phyloP scores from a whole-genome alignment of 768 basidiomycete genomes.

The Tricholomella constricta region DNA sequence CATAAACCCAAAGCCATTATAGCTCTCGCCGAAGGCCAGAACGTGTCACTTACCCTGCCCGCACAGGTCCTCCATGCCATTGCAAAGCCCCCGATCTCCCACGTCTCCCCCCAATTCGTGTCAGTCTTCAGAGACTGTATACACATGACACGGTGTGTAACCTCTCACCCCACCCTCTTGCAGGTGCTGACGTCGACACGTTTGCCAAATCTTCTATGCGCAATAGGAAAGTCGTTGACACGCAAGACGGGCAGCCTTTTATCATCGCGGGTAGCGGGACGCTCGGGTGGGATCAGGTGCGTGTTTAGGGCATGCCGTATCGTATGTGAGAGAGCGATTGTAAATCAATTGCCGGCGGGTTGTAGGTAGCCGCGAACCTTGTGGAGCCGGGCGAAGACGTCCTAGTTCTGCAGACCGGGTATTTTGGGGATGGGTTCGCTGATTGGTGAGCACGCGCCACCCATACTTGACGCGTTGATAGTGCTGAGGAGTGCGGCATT shows the following conservation, averaged over 20 bases:
- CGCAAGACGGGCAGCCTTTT: constrained; percentile 73
- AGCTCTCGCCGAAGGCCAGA: no score
- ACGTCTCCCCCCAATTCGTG: constrained; percentile 82
- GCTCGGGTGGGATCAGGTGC: constrained; percentile 85
- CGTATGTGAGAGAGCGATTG: no score
- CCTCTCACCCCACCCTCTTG: not conserved
- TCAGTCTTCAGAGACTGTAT: constrained; percentile 79
- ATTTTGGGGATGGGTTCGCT: constrained; percentile 85
- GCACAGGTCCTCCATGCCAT: constrained; percentile 75
- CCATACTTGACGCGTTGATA: not conserved
- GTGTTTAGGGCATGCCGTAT: no score
- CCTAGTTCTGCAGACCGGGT: constrained; percentile 83
- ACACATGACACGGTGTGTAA: constrained; percentile 61
- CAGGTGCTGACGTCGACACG: not conserved
- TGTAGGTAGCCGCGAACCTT: constrained; percentile 78
- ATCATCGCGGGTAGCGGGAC: constrained; percentile 88
- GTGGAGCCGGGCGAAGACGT: constrained; percentile 70
- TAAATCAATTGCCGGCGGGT: not conserved
- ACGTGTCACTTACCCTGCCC: not conserved
- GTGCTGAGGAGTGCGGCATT: not conserved
- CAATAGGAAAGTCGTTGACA: constrained; percentile 64
- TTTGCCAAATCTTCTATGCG: not conserved
- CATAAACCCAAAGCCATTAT: no score
- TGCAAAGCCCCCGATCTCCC: constrained; percentile 78
- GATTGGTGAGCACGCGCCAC: constrained; percentile 58